Conservation (phyloP, 768 basidiomycete species). For the Holtermannia corniformis region DNA sequence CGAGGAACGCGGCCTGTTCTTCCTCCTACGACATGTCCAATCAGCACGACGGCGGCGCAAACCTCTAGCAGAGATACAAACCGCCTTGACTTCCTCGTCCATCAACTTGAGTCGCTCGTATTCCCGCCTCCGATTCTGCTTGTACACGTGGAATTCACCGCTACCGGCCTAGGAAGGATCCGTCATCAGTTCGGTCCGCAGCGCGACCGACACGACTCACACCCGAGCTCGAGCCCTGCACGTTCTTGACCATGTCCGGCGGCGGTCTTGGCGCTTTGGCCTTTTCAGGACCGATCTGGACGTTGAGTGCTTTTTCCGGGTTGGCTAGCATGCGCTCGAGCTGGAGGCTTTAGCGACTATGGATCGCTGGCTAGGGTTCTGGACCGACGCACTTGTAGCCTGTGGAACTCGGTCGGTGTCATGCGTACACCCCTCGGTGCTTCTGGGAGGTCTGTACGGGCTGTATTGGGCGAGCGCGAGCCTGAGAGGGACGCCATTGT, state of each 20-base stretch:
- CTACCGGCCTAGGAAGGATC: conserved; percentile 52
- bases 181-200: neutral
- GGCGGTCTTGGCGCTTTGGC: conserved; percentile 60
- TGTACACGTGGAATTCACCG: conserved; percentile 98
- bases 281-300: conserved; percentile 58
- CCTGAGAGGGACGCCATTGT: no score
- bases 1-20: conserved; percentile 63
- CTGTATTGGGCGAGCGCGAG: no score
- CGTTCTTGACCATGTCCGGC: conserved; percentile 89
- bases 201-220: conserved; percentile 32
- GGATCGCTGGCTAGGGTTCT: no score
- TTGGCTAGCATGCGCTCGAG: conserved; percentile 84
- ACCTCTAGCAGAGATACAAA: conserved; percentile 28
- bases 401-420: neutral
- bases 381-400: neutral
- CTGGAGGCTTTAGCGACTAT: conserved; percentile 44
- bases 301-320: conserved; percentile 58
- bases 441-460: no score
- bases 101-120: conserved; percentile 88
- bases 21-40: conserved; percentile 47
- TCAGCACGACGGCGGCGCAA: neutral
- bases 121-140: conserved; percentile 83
- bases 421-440: no score
- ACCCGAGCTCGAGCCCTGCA: conserved; percentile 93
- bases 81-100: conserved; percentile 71